Evolutionary conservation across 2,329 filamentous ascomycete genomes (phyloP).

Genomic region (Fusarium sp.): DNA sequence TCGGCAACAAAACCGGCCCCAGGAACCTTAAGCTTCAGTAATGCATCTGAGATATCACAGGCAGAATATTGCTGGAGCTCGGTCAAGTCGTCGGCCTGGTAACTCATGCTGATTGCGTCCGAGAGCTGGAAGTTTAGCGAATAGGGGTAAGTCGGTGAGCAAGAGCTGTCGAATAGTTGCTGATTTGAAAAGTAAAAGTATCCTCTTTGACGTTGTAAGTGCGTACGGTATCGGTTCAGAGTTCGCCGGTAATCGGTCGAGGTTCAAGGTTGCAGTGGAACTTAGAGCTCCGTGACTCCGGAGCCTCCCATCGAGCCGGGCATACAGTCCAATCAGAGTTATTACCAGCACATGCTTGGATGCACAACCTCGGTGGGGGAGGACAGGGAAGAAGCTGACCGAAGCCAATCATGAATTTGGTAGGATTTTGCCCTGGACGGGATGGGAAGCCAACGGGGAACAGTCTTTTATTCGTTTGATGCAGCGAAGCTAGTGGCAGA

Average conservation of each 20-base stretch:
- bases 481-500: constrained; percentile 28
- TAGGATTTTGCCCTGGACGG: constrained; percentile 31
- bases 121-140: constrained; percentile 23
- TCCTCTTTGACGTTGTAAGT: constrained; percentile 33
- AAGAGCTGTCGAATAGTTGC: constrained; percentile 19
- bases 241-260: constrained; percentile 34
- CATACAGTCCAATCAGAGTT: constrained; percentile 51
- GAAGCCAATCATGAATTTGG: constrained; percentile 35
- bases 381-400: constrained; percentile 29
- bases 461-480: constrained; percentile 24
- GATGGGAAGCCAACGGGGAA: constrained; percentile 26
- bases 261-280: constrained; percentile 33
- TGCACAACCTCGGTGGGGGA: constrained; percentile 42
- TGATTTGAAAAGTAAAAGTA: constrained; percentile 20
- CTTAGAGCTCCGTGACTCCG: constrained; percentile 48
- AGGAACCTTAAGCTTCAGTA: constrained; percentile 76
- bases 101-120: constrained; percentile 42
- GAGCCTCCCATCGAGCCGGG: constrained; percentile 46
- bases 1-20: constrained; percentile 77
- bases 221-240: constrained; percentile 20
- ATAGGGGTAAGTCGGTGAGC: constrained; percentile 36
- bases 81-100: constrained; percentile 44
- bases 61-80: constrained; percentile 58
- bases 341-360: constrained; percentile 42
- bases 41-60: constrained; percentile 77